Evolutionary conservation across 176 grass and related monocot species (phyloP).

Genomic region (Urochloa ruziziensis): DNA sequence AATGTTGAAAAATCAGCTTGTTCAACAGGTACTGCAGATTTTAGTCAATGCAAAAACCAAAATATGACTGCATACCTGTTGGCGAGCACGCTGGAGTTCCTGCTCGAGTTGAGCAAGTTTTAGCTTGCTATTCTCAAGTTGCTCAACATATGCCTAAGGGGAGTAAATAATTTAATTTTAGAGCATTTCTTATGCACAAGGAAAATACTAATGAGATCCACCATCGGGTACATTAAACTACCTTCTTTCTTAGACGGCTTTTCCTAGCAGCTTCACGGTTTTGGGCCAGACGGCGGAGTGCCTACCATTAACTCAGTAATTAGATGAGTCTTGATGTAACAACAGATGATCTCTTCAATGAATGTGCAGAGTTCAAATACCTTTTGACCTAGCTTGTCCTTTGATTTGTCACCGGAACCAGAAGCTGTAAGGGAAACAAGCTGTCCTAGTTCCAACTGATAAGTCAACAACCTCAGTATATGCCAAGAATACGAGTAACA

Average conservation of each 20-base stretch:
- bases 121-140: conserved; percentile 57
- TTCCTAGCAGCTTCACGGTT: conserved; percentile 97
- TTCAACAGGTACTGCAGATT: neutral
- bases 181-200: neutral
- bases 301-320: conserved; percentile 39
- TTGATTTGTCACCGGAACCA: conserved; percentile 43
- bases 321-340: neutral
- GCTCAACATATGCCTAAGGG: conserved; percentile 54
- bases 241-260: conserved; percentile 91
- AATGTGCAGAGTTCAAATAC: conserved; percentile 23
- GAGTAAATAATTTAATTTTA: neutral
- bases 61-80: conserved; percentile 36
- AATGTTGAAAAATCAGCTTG: neutral
- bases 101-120: conserved; percentile 68
- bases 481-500: neutral
- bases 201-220: neutral
- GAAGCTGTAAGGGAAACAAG: conserved; percentile 23
- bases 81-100: conserved; percentile 56
- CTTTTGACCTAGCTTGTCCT: conserved; percentile 60
- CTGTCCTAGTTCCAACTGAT: conserved; percentile 60
- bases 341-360: neutral
- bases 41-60: neutral
- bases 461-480: conserved; percentile 1
- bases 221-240: neutral
- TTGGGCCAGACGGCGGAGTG: conserved; percentile 81